Evolutionary conservation across 176 grass and related monocot genomes (phyloP).

Genomic region (Zoysia japonica): DNA sequence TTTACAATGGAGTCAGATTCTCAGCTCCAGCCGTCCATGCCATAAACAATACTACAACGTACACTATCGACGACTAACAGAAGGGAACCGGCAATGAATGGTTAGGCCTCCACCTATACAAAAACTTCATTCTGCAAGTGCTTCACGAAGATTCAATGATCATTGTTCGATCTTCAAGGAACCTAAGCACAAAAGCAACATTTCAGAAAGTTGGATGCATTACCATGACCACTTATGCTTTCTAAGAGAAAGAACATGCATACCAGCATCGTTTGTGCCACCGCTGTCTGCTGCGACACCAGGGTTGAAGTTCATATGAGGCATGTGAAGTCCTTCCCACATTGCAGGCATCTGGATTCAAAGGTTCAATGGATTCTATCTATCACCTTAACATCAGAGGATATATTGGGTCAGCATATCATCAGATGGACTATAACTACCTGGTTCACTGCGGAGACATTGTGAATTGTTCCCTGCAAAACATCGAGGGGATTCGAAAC

Average conservation of each 20-base stretch:
- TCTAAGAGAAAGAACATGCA: not conserved
- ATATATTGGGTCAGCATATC: not conserved
- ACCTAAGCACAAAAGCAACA: constrained; percentile 41
- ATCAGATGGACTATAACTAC: constrained; percentile 49
- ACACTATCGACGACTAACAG: constrained; percentile 29
- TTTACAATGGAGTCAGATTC: constrained; percentile 39
- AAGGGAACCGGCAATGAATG: constrained; percentile 42
- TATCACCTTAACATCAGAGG: not conserved
- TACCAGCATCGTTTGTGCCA: constrained; percentile 57
- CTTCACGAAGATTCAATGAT: constrained; percentile 38
- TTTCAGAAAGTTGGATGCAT: constrained; percentile 19
- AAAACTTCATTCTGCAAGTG: constrained; percentile 41
- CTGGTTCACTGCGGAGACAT: constrained; percentile 53
- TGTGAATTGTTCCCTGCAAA: constrained; percentile 39
- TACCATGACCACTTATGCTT: not conserved
- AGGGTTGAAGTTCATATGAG: constrained; percentile 65
- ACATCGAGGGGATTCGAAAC: constrained; percentile 39
- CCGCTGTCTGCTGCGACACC: constrained; percentile 31
- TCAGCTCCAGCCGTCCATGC: constrained; percentile 39
- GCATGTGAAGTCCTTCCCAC: constrained; percentile 67
- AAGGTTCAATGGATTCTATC: constrained; percentile 26
- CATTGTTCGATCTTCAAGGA: constrained; percentile 62
- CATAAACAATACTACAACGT: not conserved
- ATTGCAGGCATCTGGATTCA: constrained; percentile 60
- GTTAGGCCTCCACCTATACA: constrained; percentile 69